Evolutionary conservation across 768 basidiomycete genomes (phyloP).

Genomic region (Tricholoma furcatifolium): DNA sequence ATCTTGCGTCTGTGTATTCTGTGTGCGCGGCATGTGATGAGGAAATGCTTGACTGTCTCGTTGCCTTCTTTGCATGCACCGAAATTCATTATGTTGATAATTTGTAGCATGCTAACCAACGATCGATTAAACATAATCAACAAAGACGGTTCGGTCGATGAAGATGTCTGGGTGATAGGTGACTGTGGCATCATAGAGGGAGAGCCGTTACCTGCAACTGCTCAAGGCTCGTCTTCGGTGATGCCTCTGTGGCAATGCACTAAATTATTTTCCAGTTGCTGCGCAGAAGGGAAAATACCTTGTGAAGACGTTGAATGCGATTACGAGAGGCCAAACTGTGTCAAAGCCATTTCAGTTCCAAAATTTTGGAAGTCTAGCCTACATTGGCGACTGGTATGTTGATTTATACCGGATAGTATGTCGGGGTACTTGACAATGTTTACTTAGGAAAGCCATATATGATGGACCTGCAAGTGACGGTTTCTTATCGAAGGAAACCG

Average conservation of each 20-base stretch:
- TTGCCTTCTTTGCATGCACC: background rate
- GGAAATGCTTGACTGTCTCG: too few relatives aligned
- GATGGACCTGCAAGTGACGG: constrained; percentile 56
- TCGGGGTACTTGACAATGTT: too few relatives aligned
- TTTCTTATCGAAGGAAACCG: constrained; percentile 58
- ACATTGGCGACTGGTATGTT: constrained; percentile 70
- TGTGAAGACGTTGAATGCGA: constrained; percentile 61
- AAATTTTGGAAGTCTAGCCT: constrained; percentile 75
- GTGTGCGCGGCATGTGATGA: too few relatives aligned
- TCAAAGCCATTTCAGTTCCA: constrained; percentile 64
- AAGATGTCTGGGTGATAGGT: constrained; percentile 80
- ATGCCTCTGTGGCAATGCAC: constrained; percentile 13
- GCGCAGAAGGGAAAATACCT: constrained; percentile 75
- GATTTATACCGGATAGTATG: background rate
- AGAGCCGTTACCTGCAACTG: constrained; percentile 73
- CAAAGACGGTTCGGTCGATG: constrained; percentile 50
- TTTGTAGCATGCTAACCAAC: constrained; percentile 41
- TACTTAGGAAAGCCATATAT: constrained; percentile 72
- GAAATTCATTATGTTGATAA: background rate
- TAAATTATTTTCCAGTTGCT: constrained; percentile 48
- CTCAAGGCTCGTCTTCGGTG: constrained; percentile 54
- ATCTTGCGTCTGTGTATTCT: too few relatives aligned
- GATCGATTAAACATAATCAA: constrained; percentile 61
- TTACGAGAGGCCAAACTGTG: constrained; percentile 48
- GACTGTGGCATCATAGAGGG: constrained; percentile 67